Percentiles rank a stretch among this genome's conserved stretches.
Evolutionary conservation across 73 alveolate species (phyloP).

Genomic region (Tetrahymena malaccensis): DNA sequence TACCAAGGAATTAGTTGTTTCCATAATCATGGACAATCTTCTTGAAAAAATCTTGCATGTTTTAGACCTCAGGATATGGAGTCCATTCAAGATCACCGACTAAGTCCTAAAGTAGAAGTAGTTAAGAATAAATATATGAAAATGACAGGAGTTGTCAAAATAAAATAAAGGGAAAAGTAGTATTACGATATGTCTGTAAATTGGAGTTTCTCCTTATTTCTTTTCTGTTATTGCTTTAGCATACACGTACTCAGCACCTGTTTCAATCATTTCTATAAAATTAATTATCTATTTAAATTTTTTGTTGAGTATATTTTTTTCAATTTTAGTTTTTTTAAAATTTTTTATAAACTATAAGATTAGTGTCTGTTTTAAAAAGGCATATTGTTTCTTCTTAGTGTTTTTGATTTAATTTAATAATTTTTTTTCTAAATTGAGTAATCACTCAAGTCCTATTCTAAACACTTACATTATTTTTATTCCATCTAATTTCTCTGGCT

Average conservation of each 20-base stretch:
- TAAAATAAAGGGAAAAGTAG: neutral
- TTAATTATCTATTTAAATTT: neutral
- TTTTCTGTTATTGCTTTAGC: constrained; percentile 57
- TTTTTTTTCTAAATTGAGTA: neutral
- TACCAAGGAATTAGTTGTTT: neutral
- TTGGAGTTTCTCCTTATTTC: constrained; percentile 66
- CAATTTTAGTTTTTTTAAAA: neutral
- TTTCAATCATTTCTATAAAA: neutral
- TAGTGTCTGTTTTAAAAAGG: neutral
- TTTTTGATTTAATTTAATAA: neutral
- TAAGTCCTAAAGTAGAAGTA: neutral
- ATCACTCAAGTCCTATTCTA: neutral
- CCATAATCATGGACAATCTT: neutral
- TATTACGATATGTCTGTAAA: constrained; percentile 54
- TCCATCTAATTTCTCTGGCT: neutral
- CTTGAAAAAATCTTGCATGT: neutral
- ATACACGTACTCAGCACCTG: constrained; percentile 3
- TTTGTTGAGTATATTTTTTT: neutral
- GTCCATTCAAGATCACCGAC: neutral
- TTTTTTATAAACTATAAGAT: neutral
- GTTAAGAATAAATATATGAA: neutral
- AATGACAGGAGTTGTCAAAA: neutral
- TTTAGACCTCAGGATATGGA: neutral
- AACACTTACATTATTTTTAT: neutral
- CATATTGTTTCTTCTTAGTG: neutral